Base-by-base conservation (phyloP, 257 asterid species). In the Asclepias syriaca region DNA sequence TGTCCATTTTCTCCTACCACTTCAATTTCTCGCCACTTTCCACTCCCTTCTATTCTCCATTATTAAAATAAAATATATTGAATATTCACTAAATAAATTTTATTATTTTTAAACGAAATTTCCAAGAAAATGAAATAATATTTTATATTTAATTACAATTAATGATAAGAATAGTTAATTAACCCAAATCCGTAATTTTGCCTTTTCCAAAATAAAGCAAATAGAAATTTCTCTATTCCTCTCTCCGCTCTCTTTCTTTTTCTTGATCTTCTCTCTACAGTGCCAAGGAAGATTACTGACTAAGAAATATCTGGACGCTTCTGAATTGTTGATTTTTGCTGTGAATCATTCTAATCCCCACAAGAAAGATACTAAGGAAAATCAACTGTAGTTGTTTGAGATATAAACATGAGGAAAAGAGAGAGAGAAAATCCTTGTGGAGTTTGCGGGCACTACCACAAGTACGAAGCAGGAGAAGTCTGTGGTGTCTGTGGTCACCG, bases 401-500 rank as follows among this genome's bases (percentile, higher is more conserved):
- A 16, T 39, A 65, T 39, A 71, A 81, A 80, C 64, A 90, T 88
- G 96, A 90, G 97, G 90, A 92, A 92, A 81, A 81, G 98, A 49
- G 98, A 88, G 78, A 82, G 98, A 14, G 98, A 92, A 75, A 92
- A 90, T 59, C 98, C 98, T 0, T 92, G 98, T 72, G 95, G 91
- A 69, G 79, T 92, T 55, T 92, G 98, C 51, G 97, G 97, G 61
- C 98, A 92, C 85, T 92, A 90, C 85, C 98, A 92, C 86, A 92
- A 92, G 88, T 90, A 87, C 82, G 97, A 92, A 73, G 96, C 88
- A 81, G 98, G 98, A 27, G 98, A 92, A 82, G 88, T 85, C 2
- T 92, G 98, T 73, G 90, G 96, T 72, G 59, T 90, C 72, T 92
- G 98, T 83, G 98, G 98, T 79, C 98, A 92, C 86, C 94, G 97